Evolutionary conservation across 805 yeast species (phyloP).

Genomic region (Wickerhamiella domercqiae): DNA sequence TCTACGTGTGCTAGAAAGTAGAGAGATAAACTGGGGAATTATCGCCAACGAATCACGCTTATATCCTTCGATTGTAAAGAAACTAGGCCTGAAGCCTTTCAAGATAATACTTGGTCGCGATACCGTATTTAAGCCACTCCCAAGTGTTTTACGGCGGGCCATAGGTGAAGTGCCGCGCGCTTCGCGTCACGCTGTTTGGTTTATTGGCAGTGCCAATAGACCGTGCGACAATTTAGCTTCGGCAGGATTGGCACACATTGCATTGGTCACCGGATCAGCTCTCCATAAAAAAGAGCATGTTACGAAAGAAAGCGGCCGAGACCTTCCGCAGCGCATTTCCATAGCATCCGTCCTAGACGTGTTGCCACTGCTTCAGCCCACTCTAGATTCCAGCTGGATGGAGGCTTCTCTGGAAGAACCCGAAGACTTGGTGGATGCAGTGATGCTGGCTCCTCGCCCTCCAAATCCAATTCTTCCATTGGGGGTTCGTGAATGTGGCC

Average conservation of each 20-base stretch:
- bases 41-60: slow-evolving; percentile 18
- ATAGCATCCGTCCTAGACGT: too few relatives aligned
- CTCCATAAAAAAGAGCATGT: slow-evolving; percentile 3
- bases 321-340: slow-evolving; percentile 1
- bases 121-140: slow-evolving; percentile 17
- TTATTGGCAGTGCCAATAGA: slow-evolving; percentile 13
- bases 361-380: slow-evolving; percentile 1
- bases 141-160: slow-evolving; percentile 16
- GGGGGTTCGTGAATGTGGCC: slow-evolving; percentile 4
- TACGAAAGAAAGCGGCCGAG: neutral
- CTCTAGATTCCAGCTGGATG: neutral
- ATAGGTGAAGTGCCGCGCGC: slow-evolving; percentile 10
- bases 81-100: slow-evolving; percentile 8
- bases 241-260: too few relatives aligned
- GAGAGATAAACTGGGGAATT: slow-evolving; percentile 19
- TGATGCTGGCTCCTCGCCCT: slow-evolving; percentile 1
- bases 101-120: slow-evolving; percentile 5
- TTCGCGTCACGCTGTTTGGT: slow-evolving; percentile 13
- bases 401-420: slow-evolving; percentile 1
- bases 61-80: slow-evolving; percentile 12
- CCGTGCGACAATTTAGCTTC: slow-evolving; percentile 17
- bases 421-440: slow-evolving; percentile 2
- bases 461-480: slow-evolving; percentile 3
- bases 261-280: slow-evolving; percentile 6
- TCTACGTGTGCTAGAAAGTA: slow-evolving; percentile 6